phyloP scores from a whole-genome alignment of 1,139 yeast species.

The Diutina sp. region DNA sequence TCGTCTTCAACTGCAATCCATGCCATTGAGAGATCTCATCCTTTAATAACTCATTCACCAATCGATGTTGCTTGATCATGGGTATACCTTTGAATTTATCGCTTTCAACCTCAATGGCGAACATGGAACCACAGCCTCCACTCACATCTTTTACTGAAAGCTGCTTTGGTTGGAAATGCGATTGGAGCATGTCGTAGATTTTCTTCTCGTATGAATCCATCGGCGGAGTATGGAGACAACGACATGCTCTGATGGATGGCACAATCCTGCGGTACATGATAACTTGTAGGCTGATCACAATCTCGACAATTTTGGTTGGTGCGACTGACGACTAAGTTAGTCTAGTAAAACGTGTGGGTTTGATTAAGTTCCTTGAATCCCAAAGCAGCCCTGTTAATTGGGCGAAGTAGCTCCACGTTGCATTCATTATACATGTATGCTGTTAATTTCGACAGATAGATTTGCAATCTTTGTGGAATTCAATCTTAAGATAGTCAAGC shows the following conservation, averaged over 20 bases:
- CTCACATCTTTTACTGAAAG: conserved; percentile 70
- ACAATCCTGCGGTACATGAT: background rate
- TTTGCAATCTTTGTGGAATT: too few species aligned
- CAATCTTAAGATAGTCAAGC: too few species aligned
- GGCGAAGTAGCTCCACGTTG: too few species aligned
- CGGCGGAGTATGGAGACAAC: conserved; percentile 3
- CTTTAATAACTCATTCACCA: conserved; percentile 70
- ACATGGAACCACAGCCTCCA: conserved; percentile 98
- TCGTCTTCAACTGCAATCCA: conserved; percentile 60
- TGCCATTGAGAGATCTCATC: conserved; percentile 93
- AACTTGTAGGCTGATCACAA: background rate
- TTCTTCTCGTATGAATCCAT: conserved; percentile 58
- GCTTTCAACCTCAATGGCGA: conserved; percentile 72
- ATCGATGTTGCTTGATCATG: conserved; percentile 82
- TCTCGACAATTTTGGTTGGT: background rate
- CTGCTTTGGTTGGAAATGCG: conserved; percentile 43
- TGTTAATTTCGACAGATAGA: too few species aligned
- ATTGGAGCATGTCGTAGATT: conserved; percentile 42
- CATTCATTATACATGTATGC: too few species aligned
- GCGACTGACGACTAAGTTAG: background rate
- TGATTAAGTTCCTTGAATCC: too few species aligned
- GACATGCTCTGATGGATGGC: background rate
- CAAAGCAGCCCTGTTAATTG: too few species aligned
- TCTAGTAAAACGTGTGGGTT: too few species aligned
- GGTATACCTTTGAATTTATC: conserved; percentile 63